Evolutionary conservation across 2,329 filamentous ascomycete genomes (phyloP).

Genomic region (Pyrenochaeta sp.): DNA sequence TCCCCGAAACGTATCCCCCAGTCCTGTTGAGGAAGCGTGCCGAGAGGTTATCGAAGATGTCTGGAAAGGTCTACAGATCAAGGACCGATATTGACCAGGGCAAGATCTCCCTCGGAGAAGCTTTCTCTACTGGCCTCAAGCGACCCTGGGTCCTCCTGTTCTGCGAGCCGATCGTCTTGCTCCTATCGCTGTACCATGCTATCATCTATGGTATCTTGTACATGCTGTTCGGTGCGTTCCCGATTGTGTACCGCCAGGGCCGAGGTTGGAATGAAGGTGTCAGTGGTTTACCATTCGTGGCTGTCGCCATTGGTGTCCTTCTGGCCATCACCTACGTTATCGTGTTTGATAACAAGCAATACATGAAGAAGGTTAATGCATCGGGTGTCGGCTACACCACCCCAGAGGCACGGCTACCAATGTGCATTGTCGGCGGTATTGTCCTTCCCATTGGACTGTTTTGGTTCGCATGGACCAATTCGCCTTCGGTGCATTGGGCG

Average conservation of each 20-base stretch:
- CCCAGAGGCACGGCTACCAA: constrained; percentile 71
- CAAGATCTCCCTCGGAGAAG: constrained; percentile 54
- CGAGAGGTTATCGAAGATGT: constrained; percentile 56
- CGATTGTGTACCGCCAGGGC: constrained; percentile 68
- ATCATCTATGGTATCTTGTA: constrained; percentile 62
- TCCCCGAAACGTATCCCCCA: constrained; percentile 65
- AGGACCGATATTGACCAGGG: constrained; percentile 55
- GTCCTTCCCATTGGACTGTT: constrained; percentile 63
- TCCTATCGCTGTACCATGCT: constrained; percentile 69
- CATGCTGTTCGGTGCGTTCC: constrained; percentile 60
- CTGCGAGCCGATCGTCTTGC: constrained; percentile 72
- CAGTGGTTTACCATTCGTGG: constrained; percentile 65
- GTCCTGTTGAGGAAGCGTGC: constrained; percentile 63
- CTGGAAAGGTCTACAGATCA: constrained; percentile 64
- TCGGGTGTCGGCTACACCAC: constrained; percentile 65
- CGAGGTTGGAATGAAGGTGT: constrained; percentile 50
- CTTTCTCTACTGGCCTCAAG: constrained; percentile 66
- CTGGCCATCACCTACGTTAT: constrained; percentile 63
- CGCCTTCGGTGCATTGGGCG: constrained; percentile 65
- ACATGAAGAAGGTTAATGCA: constrained; percentile 53
- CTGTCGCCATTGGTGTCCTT: constrained; percentile 73
- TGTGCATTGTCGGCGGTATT: constrained; percentile 69
- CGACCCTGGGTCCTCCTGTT: constrained; percentile 76
- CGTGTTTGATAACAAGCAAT: constrained; percentile 46
- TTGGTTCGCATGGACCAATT: constrained; percentile 56